Percentiles rank a stretch among this genome's conserved stretches.
These are phyloP conservation scores for Auriscalpium orientale DNA, from an alignment of 768 basidiomycete genomes.

Conservation along the genomic window DNA sequence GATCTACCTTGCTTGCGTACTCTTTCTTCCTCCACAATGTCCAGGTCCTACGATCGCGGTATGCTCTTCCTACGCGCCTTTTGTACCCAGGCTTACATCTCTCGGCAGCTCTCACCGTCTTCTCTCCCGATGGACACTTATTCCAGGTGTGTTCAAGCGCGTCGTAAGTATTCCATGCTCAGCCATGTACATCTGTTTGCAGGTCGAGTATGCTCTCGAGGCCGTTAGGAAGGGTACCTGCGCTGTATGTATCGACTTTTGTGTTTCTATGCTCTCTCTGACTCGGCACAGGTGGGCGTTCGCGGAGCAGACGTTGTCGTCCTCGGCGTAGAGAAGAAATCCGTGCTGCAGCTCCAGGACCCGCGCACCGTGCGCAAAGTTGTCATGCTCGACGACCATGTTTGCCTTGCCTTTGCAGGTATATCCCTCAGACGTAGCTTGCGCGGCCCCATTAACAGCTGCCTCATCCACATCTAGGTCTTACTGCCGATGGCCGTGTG, in stretches of 20 bases:
- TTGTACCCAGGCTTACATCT: conserved; percentile 1
- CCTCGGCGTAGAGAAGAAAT: conserved; percentile 98
- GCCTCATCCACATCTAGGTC: conserved; percentile 42
- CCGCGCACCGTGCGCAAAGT: conserved; percentile 96
- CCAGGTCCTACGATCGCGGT: conserved; percentile 98
- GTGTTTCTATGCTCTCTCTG: not conserved
- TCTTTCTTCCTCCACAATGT: conserved; percentile 40
- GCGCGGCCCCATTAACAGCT: conserved; percentile 2
- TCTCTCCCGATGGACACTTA: conserved; percentile 97
- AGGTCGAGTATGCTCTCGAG: conserved; percentile 99
- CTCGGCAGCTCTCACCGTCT: conserved; percentile 81
- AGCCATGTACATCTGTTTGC: conserved; percentile 19
- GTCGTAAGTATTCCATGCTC: not conserved
- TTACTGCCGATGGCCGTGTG: conserved; percentile 96
- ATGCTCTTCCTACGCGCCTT: conserved; percentile 13
- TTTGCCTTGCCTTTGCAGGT: conserved; percentile 98
- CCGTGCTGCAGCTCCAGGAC: conserved; percentile 93
- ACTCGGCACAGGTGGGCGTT: conserved; percentile 72
- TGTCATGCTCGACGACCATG: conserved; percentile 96
- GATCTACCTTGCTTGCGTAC: conserved; percentile 1
- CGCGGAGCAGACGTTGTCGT: conserved; percentile 93
- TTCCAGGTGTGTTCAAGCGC: conserved; percentile 64
- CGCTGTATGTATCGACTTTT: conserved; percentile 53
- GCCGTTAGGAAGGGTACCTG: conserved; percentile 96
- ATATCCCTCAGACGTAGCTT: conserved; percentile 17